These are phyloP conservation scores for Eimeria tenella DNA, from an alignment of 169 alveolate species.

Conservation along the genomic window DNA sequence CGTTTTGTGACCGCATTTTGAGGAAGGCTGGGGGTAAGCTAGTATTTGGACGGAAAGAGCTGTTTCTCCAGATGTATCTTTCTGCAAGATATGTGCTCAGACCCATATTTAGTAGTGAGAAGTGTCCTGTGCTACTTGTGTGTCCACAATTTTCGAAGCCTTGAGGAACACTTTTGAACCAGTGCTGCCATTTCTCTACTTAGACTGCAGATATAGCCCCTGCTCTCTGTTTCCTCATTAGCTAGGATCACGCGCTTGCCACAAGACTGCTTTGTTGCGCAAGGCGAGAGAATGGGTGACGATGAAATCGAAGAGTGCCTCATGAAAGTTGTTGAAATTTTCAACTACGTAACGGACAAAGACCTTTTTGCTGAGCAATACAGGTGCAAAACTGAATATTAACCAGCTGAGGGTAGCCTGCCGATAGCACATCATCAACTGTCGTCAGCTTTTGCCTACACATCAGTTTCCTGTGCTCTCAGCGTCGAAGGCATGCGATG, in stretches of 20 bases:
- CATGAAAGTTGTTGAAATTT: conserved; percentile 85
- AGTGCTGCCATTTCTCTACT: too few relatives aligned
- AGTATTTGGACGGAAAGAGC: not conserved
- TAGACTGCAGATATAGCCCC: too few relatives aligned
- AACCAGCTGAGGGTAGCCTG: too few relatives aligned
- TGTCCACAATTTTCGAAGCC: not conserved
- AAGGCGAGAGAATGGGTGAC: conserved; percentile 75
- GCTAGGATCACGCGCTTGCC: not conserved
- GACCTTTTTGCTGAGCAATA: conserved; percentile 90
- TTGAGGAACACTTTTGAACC: too few relatives aligned
- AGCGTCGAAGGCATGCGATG: too few relatives aligned
- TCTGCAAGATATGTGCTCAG: too few relatives aligned
- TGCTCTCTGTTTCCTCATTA: too few relatives aligned
- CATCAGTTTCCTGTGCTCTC: too few relatives aligned
- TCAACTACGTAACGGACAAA: conserved; percentile 89
- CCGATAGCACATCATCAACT: too few relatives aligned
- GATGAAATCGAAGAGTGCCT: conserved; percentile 82
- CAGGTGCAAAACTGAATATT: conserved; percentile 45
- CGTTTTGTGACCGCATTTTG: conserved; percentile 80
- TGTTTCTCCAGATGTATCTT: too few relatives aligned
- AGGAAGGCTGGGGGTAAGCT: conserved; percentile 75
- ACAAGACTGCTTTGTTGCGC: not conserved
- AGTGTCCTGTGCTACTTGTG: not conserved
- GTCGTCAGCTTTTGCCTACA: too few relatives aligned
- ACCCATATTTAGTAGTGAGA: too few relatives aligned